Conservation (phyloP, 2,329 filamentous ascomycete genomes). For the Phaeophleospora eucalypticola region DNA sequence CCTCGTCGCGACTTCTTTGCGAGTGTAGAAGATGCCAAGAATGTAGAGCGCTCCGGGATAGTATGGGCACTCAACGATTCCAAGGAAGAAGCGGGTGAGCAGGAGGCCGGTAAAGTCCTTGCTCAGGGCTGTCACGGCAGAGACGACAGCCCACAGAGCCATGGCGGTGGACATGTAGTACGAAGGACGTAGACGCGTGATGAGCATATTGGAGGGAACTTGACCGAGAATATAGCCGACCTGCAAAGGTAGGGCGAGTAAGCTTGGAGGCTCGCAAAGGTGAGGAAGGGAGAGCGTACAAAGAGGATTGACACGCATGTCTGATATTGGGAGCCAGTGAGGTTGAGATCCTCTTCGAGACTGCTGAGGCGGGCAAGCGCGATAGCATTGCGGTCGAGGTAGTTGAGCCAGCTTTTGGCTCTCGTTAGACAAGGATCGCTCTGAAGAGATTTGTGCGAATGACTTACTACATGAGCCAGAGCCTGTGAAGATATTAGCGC, state of each 20-base stretch:
- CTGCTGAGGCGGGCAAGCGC: constrained; percentile 38
- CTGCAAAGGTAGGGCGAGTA: constrained; percentile 5
- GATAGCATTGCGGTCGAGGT: constrained; percentile 41
- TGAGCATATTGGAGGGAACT: constrained; percentile 42
- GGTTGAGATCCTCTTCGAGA: constrained; percentile 41
- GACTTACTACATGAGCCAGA: constrained; percentile 28
- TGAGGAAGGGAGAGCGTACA: constrained; percentile 7
- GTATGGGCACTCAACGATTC: constrained; percentile 14
- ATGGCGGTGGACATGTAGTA: constrained; percentile 38
- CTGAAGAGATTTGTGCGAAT: too few relatives aligned
- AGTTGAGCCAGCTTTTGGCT: too few relatives aligned
- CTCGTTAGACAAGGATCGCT: too few relatives aligned
- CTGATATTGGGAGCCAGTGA: constrained; percentile 39
- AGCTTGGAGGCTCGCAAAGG: neutral
- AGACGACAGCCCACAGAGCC: constrained; percentile 36
- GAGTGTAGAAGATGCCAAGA: constrained; percentile 71
- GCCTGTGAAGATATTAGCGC: constrained; percentile 7
- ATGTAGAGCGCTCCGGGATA: constrained; percentile 46
- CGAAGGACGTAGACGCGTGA: constrained; percentile 39
- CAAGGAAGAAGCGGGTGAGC: constrained; percentile 18
- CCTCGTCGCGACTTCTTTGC: constrained; percentile 64
- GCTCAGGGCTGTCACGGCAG: constrained; percentile 20
- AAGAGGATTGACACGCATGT: constrained; percentile 38
- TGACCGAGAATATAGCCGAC: constrained; percentile 41
- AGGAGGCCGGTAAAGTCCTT: constrained; percentile 25